Evolutionary conservation across 1,284 basidiomycete genomes (phyloP).

Genomic region (Pholiota adiposa): DNA sequence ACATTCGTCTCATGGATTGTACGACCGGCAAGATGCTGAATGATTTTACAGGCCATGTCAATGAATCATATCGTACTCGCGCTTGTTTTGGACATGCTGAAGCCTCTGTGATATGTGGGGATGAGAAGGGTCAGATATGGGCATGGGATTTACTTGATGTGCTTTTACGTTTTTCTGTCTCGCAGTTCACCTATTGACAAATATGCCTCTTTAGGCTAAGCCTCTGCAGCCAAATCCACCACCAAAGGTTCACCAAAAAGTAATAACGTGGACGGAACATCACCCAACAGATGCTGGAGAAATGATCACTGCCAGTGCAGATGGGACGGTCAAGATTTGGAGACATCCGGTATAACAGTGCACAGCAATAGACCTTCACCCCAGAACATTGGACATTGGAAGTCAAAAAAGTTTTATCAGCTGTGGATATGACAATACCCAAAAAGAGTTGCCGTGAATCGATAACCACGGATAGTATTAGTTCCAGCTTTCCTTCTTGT

Average conservation of each 20-base stretch:
- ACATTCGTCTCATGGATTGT: slow-evolving; percentile 86
- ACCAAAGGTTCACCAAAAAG: slow-evolving; percentile 77
- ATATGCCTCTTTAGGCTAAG: slow-evolving; percentile 54
- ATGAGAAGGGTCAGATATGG: slow-evolving; percentile 89
- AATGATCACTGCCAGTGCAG: slow-evolving; percentile 87
- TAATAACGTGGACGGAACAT: slow-evolving; percentile 91
- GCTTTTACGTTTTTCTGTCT: not conserved
- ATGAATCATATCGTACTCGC: slow-evolving; percentile 78
- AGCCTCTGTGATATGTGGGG: slow-evolving; percentile 83
- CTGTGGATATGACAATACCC: not conserved
- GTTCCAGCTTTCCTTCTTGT: not conserved
- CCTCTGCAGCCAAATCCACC: slow-evolving; percentile 69
- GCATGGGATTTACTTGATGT: slow-evolving; percentile 93
- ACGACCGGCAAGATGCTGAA: slow-evolving; percentile 86
- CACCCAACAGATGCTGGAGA: slow-evolving; percentile 83
- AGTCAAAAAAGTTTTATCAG: not conserved
- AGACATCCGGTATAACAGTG: slow-evolving; percentile 37
- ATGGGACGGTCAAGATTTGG: slow-evolving; percentile 88
- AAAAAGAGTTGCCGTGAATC: not conserved
- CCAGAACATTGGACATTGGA: not conserved
- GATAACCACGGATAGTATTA: not conserved
- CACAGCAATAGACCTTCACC: not conserved
- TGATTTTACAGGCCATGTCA: slow-evolving; percentile 80
- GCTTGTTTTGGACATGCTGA: slow-evolving; percentile 87
- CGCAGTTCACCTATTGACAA: slow-evolving; percentile 13